Evolutionary conservation across 192 early-diverging fungal genomes (phyloP).

Genomic region (Powellomyces hirtus): DNA sequence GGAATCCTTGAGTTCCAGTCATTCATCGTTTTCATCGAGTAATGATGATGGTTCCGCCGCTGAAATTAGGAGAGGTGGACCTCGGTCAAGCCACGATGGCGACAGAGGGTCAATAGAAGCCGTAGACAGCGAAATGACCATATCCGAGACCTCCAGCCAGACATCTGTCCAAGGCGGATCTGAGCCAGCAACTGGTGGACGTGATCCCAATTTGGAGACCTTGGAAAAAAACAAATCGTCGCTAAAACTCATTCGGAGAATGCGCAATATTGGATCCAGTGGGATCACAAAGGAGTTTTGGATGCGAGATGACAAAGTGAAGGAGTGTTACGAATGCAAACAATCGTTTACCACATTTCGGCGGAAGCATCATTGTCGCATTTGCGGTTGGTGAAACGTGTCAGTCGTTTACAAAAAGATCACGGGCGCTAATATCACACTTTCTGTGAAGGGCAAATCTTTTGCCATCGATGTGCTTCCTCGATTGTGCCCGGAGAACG

Average conservation of each 20-base stretch:
- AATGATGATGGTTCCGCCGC: neutral
- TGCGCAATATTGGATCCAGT: slow-evolving; percentile 24
- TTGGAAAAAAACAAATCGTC: slow-evolving; percentile 28
- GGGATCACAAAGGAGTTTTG: slow-evolving; percentile 61
- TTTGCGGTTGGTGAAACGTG: slow-evolving; percentile 59
- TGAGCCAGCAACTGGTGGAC: neutral
- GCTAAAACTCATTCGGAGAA: slow-evolving; percentile 26
- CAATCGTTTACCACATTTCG: slow-evolving; percentile 66
- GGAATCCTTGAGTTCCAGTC: neutral
- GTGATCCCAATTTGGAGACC: slow-evolving; percentile 1
- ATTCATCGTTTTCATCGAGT: neutral
- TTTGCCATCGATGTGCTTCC: slow-evolving; percentile 73
- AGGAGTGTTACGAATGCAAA: slow-evolving; percentile 83
- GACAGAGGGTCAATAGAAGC: neutral
- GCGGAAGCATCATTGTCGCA: slow-evolving; percentile 77
- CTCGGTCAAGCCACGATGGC: too few species aligned
- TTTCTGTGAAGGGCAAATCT: slow-evolving; percentile 50
- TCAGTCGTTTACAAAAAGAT: neutral
- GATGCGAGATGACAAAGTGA: slow-evolving; percentile 82
- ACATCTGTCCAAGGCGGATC: neutral
- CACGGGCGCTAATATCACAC: neutral
- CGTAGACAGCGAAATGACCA: slow-evolving; percentile 13
- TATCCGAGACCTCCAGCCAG: slow-evolving; percentile 5
- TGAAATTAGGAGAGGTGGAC: neutral
- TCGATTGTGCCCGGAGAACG: slow-evolving; percentile 63